A percentile compares a stretch with the other conserved stretches of the same genome.
Conservation (phyloP, 768 basidiomycete species). For the Rhizopogon rudus region DNA sequence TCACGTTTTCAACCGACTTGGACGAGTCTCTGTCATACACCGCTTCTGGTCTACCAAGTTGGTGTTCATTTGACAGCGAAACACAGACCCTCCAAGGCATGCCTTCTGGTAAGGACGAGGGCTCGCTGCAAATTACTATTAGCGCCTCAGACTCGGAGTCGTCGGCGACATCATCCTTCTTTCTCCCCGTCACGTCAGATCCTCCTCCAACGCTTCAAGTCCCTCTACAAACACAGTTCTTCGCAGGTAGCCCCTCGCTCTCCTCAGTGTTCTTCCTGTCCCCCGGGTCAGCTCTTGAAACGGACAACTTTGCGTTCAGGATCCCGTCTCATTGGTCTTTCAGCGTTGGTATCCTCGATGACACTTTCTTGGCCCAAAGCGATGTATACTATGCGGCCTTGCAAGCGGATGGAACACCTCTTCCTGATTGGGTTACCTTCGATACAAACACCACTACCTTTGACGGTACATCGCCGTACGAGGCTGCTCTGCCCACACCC, state of each 20-base stretch:
- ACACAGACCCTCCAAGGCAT: constrained; percentile 64
- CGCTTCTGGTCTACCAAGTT: constrained; percentile 56
- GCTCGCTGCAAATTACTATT: constrained; percentile 54
- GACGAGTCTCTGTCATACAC: constrained; percentile 46
- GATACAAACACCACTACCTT: constrained; percentile 65
- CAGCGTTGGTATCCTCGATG: constrained; percentile 74
- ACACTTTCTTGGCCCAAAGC: constrained; percentile 49
- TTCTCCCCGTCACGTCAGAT: constrained; percentile 51
- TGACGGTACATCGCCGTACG: constrained; percentile 67
- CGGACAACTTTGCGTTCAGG: constrained; percentile 51
- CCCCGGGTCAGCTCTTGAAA: constrained; percentile 51
- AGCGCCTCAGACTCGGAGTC: constrained; percentile 53
- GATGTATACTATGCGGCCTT: constrained; percentile 60
- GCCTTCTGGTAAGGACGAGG: constrained; percentile 60
- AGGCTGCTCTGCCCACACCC: constrained; percentile 34
- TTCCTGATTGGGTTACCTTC: constrained; percentile 77
- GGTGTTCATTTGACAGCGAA: constrained; percentile 69
- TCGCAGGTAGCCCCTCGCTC: constrained; percentile 51
- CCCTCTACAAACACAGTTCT: constrained; percentile 59
- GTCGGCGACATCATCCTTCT: constrained; percentile 47
- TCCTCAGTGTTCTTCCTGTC: constrained; percentile 73
- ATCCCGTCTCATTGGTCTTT: constrained; percentile 86
- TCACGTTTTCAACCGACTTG: constrained; percentile 56
- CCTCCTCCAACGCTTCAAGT: constrained; percentile 49
- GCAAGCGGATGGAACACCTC: constrained; percentile 58